Percentiles rank a stretch among this genome's conserved stretches.
Evolutionary conservation across 768 basidiomycete species (phyloP).

Genomic region (Phlebiopsis gigantea): DNA sequence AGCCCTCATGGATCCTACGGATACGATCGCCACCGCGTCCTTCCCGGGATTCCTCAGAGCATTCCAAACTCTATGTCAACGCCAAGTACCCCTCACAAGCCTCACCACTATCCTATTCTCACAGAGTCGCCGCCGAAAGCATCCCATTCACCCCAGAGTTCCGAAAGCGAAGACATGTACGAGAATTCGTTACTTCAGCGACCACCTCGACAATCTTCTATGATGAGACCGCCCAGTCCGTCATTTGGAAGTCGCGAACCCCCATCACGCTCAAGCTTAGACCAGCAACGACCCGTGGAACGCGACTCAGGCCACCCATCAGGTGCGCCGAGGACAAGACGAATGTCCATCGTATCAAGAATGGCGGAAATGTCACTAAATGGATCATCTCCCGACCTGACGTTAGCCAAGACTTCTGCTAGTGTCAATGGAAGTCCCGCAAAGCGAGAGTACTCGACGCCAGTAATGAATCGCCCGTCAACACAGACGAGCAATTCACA

Average conservation of each 20-base stretch:
- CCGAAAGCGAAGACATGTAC: slow-evolving; percentile 15
- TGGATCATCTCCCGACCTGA: slow-evolving; percentile 2
- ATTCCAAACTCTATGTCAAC: neutral
- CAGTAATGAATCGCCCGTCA: neutral
- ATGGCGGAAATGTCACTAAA: slow-evolving; percentile 9
- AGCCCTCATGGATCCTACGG: neutral
- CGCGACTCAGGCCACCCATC: neutral
- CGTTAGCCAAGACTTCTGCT: neutral
- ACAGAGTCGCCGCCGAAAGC: neutral
- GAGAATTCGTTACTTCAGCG: slow-evolving; percentile 9
- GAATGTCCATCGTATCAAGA: slow-evolving; percentile 8
- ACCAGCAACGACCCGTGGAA: neutral
- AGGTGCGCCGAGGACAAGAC: neutral
- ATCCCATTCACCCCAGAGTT: slow-evolving; percentile 5
- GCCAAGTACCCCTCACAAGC: neutral
- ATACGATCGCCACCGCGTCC: slow-evolving; percentile 1
- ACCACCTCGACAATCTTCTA: neutral
- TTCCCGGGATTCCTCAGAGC: neutral
- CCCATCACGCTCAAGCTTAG: neutral
- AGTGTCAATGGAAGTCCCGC: slow-evolving; percentile 2
- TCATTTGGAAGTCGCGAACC: slow-evolving; percentile 4
- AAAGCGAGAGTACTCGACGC: slow-evolving; percentile 9
- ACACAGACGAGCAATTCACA: slow-evolving; percentile 1
- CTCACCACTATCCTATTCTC: neutral
- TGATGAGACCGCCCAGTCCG: slow-evolving; percentile 7